A percentile compares a stretch with the other conserved stretches of the same genome.
Conservation (phyloP, 2,329 filamentous ascomycete genomes). For the Fusarium ramigenum region DNA sequence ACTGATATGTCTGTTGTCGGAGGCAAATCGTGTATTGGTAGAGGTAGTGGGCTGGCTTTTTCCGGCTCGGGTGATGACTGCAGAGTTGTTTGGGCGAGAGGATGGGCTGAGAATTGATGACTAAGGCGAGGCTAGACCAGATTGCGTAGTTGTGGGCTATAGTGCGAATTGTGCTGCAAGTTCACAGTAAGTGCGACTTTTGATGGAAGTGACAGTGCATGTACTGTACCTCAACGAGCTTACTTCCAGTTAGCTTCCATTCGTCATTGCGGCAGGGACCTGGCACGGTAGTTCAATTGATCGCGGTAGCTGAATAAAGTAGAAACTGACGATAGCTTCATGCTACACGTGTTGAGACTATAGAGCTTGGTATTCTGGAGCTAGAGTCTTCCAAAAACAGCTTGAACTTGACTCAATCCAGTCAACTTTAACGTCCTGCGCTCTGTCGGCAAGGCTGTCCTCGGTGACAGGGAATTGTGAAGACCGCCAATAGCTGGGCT, state of each 20-base stretch:
- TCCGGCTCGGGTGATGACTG: slow-evolving; percentile 44
- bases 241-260: slow-evolving; percentile 39
- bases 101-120: slow-evolving; percentile 47
- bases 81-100: slow-evolving; percentile 45
- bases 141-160: slow-evolving; percentile 32
- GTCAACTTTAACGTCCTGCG: background rate
- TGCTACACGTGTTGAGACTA: background rate
- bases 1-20: slow-evolving; percentile 35
- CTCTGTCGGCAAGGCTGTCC: slow-evolving; percentile 13
- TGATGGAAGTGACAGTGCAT: slow-evolving; percentile 28
- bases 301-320: background rate
- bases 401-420: background rate
- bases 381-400: background rate
- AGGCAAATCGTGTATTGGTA: slow-evolving; percentile 30
- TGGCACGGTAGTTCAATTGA: background rate
- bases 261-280: slow-evolving; percentile 29
- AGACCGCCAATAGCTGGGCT: slow-evolving; percentile 23
- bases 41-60: slow-evolving; percentile 42
- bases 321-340: background rate
- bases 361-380: background rate
- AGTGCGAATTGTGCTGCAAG: slow-evolving; percentile 43
- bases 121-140: slow-evolving; percentile 45
- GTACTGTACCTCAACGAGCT: slow-evolving; percentile 36
- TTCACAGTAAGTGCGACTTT: background rate
- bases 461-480: background rate